A percentile compares a stretch with the other conserved stretches of the same genome.
Conservation (phyloP, 1,284 basidiomycete species). For the Ceraceosorus bombacis region DNA sequence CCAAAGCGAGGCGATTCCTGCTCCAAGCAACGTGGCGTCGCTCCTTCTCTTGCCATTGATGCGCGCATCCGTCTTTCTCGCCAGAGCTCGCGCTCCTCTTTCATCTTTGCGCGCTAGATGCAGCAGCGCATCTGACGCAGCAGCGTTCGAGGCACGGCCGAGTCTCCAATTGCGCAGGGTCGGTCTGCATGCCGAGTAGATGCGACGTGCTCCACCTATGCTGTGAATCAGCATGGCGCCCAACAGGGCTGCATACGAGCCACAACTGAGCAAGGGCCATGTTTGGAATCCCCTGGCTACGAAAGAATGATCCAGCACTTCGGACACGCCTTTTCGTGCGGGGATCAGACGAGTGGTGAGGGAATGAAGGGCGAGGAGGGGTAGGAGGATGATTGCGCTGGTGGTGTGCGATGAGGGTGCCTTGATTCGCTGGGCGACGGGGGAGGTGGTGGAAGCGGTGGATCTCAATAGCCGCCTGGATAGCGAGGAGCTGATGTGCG, state of each 20-base stretch:
- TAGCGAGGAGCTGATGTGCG: slow-evolving; percentile 22
- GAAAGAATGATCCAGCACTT: slow-evolving; percentile 38
- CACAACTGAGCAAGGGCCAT: slow-evolving; percentile 4
- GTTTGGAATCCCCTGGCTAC: slow-evolving; percentile 20
- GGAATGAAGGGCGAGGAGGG: slow-evolving; percentile 23
- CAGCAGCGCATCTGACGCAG: neutral
- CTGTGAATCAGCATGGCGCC: slow-evolving; percentile 19
- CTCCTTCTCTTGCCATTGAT: neutral
- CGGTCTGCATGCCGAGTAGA: neutral
- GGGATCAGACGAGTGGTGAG: slow-evolving; percentile 32
- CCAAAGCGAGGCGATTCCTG: too few species aligned
- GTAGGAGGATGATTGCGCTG: slow-evolving; percentile 26
- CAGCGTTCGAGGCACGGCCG: neutral
- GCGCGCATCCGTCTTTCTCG: neutral
- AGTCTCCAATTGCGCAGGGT: too few species aligned
- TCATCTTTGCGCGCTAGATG: neutral
- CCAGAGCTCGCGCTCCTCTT: neutral
- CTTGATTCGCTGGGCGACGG: neutral
- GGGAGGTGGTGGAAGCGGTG: neutral
- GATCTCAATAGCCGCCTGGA: slow-evolving; percentile 14
- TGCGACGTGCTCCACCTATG: neutral
- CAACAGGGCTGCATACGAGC: slow-evolving; percentile 17
- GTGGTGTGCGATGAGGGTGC: slow-evolving; percentile 11
- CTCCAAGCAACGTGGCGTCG: neutral
- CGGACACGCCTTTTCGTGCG: slow-evolving; percentile 24